These are phyloP conservation scores for Heracleum sosnowskyi DNA, from an alignment of 129 eudicot genomes.

Conservation along the genomic window DNA sequence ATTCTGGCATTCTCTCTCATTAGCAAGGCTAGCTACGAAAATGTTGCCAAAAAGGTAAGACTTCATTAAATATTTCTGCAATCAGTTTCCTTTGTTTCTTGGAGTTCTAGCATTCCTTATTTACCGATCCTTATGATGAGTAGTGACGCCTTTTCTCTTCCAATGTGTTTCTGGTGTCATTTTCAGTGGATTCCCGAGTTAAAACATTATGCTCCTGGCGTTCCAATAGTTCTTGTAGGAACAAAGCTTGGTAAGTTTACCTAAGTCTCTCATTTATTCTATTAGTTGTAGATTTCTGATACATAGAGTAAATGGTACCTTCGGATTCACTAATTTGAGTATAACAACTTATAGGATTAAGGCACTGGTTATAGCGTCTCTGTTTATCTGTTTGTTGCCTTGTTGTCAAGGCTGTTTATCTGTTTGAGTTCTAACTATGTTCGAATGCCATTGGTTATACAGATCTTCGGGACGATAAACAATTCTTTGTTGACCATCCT, in stretches of 20 bases:
- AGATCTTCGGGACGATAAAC: conserved; percentile 95
- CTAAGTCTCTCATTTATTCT: neutral
- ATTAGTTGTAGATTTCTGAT: neutral
- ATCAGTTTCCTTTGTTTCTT: neutral
- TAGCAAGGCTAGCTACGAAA: conserved; percentile 98
- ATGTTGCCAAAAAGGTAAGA: conserved; percentile 83
- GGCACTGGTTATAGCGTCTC: neutral
- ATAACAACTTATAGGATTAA: neutral
- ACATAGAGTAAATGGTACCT: neutral
- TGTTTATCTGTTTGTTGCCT: neutral
- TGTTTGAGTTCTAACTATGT: conserved; percentile 1
- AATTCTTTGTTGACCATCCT: conserved; percentile 68
- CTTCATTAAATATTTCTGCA: conserved; percentile 7
- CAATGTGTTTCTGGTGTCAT: neutral
- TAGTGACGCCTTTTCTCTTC: neutral
- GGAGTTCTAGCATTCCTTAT: neutral
- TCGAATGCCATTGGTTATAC: conserved; percentile 1
- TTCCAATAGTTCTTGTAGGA: conserved; percentile 94
- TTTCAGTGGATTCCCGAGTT: conserved; percentile 97
- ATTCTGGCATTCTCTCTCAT: conserved; percentile 94
- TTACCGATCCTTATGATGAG: neutral
- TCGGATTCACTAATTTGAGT: neutral
- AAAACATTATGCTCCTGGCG: conserved; percentile 97
- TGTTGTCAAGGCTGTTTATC: neutral
- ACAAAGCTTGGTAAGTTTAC: conserved; percentile 86